These are phyloP conservation scores for Talaromyces funiculosus DNA, from an alignment of 2,329 filamentous ascomycete species.

Conservation along the genomic window DNA sequence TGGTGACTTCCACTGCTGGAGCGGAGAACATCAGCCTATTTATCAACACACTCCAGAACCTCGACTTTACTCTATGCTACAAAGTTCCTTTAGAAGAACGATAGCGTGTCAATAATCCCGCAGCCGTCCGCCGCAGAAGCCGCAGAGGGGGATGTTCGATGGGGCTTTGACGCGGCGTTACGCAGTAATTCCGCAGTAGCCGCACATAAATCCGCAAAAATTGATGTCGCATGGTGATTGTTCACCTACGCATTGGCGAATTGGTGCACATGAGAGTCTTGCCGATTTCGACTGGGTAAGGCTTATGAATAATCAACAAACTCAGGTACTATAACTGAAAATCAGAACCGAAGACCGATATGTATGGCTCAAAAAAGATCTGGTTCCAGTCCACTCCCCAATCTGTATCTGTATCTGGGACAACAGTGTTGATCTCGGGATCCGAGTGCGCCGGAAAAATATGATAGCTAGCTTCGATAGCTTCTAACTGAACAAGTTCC, in stretches of 20 bases:
- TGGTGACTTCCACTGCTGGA: not conserved
- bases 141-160: not conserved
- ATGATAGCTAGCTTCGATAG: conserved; percentile 19
- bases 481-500: conserved; percentile 25
- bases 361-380: conserved; percentile 27
- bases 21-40: not conserved
- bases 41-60: not conserved
- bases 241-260: not conserved
- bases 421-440: conserved; percentile 10
- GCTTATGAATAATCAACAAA: not conserved
- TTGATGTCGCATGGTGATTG: not conserved
- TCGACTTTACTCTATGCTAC: not conserved
- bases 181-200: not conserved
- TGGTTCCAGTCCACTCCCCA: conserved; percentile 27
- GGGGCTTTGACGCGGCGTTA: not conserved
- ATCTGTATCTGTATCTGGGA: conserved; percentile 22
- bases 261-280: too few relatives aligned
- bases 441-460: conserved; percentile 7
- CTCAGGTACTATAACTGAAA: not conserved
- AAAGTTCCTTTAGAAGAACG: not conserved
- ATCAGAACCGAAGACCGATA: conserved; percentile 22
- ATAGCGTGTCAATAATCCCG: not conserved
- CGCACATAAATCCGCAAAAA: not conserved
- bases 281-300: too few relatives aligned
- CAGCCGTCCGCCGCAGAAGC: not conserved